These are phyloP conservation scores for Panaeolus papilionaceus DNA, from an alignment of 768 basidiomycete genomes.

Conservation along the genomic window DNA sequence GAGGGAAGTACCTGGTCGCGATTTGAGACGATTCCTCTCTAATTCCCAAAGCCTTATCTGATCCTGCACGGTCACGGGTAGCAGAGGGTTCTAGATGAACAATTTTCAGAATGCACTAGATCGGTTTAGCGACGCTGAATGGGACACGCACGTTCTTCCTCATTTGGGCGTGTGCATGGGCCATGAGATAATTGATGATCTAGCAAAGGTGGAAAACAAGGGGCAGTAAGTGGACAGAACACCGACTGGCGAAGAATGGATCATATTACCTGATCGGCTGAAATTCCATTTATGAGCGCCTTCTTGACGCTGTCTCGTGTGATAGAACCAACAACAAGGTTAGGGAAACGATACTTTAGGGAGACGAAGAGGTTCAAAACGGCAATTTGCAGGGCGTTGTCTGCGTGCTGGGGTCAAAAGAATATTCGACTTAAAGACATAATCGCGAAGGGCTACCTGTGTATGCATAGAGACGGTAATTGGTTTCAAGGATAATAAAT, in stretches of 20 bases:
- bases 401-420: constrained; percentile 46
- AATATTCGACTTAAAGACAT: constrained; percentile 28
- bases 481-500: constrained; percentile 97
- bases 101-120: constrained; percentile 22
- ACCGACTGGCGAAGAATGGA: constrained; percentile 22
- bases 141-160: constrained; percentile 75
- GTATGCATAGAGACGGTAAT: constrained; percentile 98
- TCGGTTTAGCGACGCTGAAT: constrained; percentile 17
- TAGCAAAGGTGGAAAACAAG: constrained; percentile 39
- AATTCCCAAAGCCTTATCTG: constrained; percentile 98
- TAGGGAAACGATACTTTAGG: constrained; percentile 93
- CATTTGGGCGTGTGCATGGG: constrained; percentile 99
- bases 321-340: constrained; percentile 94
- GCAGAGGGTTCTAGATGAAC: constrained; percentile 75
- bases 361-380: constrained; percentile 94
- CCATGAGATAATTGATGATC: constrained; percentile 95
- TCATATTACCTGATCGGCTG: constrained; percentile 84
- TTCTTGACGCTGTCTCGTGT: constrained; percentile 96
- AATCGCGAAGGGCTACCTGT: constrained; percentile 64
- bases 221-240: constrained; percentile 22
- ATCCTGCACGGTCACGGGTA: constrained; percentile 98
- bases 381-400: constrained; percentile 95
- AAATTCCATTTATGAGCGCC: constrained; percentile 93
- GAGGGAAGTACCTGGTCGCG: constrained; percentile 72
- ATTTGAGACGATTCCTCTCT: constrained; percentile 90